These are phyloP conservation scores for Annulohypoxylon truncatum DNA, from an alignment of 2,329 filamentous ascomycete genomes.

Conservation along the genomic window DNA sequence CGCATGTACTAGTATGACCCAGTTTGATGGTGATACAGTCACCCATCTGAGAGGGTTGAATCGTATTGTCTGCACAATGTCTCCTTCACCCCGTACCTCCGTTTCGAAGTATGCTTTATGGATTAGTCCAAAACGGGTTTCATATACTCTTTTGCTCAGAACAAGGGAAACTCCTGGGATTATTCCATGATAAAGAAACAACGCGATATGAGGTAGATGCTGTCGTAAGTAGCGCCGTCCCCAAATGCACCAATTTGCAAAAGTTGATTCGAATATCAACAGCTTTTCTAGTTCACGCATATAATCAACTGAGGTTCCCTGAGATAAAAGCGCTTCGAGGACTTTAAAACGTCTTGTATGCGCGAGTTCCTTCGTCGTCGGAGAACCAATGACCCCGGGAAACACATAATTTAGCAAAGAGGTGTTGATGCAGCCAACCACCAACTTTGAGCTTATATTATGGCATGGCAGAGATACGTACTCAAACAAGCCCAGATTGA, in stretches of 20 bases:
- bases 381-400: too few relatives aligned
- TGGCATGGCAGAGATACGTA: not conserved
- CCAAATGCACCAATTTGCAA: not conserved
- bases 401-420: too few relatives aligned
- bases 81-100: not conserved
- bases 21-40: too few relatives aligned
- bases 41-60: not conserved
- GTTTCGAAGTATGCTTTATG: not conserved
- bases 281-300: not conserved
- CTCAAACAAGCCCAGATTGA: not conserved
- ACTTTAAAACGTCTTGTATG: not conserved
- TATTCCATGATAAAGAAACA: not conserved
- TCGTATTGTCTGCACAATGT: not conserved
- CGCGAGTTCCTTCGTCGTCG: too few relatives aligned
- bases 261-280: not conserved
- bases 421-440: not conserved
- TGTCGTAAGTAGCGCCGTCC: not conserved
- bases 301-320: not conserved
- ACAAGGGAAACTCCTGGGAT: not conserved
- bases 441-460: not conserved
- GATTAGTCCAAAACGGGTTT: not conserved
- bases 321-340: not conserved
- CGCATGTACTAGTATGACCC: not conserved
- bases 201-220: not conserved
- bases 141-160: not conserved